These are phyloP conservation scores for Coemansia biformis DNA, from an alignment of 192 early-diverging fungal species.

Conservation along the genomic window DNA sequence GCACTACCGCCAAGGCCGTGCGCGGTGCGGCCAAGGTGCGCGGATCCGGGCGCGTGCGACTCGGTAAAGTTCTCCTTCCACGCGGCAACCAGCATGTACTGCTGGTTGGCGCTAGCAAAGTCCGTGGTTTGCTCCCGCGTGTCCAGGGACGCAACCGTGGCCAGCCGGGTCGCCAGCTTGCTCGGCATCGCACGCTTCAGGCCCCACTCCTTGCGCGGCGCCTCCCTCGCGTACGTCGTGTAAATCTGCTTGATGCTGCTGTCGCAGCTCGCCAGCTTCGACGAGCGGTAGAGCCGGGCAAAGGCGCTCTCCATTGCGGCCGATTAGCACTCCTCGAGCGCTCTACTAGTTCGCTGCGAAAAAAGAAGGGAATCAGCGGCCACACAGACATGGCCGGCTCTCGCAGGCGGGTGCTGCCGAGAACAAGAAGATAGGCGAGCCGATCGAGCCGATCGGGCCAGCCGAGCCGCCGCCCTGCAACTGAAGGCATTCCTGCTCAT, in stretches of 20 bases:
- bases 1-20: too few species aligned
- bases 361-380: too few species aligned
- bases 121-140: constrained; percentile 67
- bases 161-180: constrained; percentile 54
- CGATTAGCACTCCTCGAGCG: too few species aligned
- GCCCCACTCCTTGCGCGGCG: constrained; percentile 62
- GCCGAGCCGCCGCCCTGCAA: too few species aligned
- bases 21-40: not conserved
- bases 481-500: too few species aligned
- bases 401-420: too few species aligned
- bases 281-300: constrained; percentile 60
- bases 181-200: constrained; percentile 68
- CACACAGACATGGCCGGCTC: too few species aligned
- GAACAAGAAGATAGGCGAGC: too few species aligned
- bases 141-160: constrained; percentile 58
- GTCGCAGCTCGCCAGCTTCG: constrained; percentile 65
- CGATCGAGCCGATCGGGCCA: too few species aligned
- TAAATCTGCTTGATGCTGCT: constrained; percentile 67
- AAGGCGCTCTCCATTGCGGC: constrained; percentile 60
- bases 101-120: constrained; percentile 58
- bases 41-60: constrained; percentile 49
- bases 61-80: constrained; percentile 74
- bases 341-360: not conserved
- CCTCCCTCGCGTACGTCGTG: constrained; percentile 54
- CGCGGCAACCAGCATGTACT: constrained; percentile 54